phyloP scores from a whole-genome alignment of 2,329 filamentous ascomycete genomes.

The Pseudogymnoascus sp. region DNA sequence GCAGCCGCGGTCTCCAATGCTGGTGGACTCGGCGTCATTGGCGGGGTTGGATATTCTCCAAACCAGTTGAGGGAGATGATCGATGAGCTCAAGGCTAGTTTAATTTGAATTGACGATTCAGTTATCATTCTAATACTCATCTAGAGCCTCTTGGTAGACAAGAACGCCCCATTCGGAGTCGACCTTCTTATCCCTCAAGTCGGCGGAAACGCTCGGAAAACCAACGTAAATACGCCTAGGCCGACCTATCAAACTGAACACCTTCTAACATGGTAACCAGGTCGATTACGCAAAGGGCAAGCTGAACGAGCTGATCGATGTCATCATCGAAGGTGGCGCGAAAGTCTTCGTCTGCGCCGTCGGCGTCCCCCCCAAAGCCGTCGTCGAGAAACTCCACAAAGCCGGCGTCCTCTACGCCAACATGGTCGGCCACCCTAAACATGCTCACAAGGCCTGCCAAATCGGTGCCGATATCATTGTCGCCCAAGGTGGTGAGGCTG shows the following conservation, averaged over 20 bases:
- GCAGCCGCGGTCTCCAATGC: constrained; percentile 96
- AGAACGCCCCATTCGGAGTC: constrained; percentile 92
- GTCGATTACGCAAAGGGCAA: constrained; percentile 99
- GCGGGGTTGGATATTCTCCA: constrained; percentile 90
- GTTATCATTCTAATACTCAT: not conserved
- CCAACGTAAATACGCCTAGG: constrained; percentile 41
- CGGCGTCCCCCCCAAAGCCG: constrained; percentile 79
- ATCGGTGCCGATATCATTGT: constrained; percentile 94
- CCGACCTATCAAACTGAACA: constrained; percentile 18
- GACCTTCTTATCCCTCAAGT: constrained; percentile 92
- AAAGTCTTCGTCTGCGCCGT: constrained; percentile 96
- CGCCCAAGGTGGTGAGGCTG: constrained; percentile 95
- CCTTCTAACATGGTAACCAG: constrained; percentile 44
- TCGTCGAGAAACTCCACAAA: constrained; percentile 86
- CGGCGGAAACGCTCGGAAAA: constrained; percentile 89
- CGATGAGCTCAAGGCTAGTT: constrained; percentile 78
- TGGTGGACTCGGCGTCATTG: constrained; percentile 92
- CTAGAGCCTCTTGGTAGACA: constrained; percentile 62
- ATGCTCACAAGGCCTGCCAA: constrained; percentile 91
- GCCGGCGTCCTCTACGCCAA: constrained; percentile 95
- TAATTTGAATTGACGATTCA: constrained; percentile 45
- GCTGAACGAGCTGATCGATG: constrained; percentile 80
- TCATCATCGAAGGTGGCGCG: constrained; percentile 86
- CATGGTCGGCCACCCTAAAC: constrained; percentile 99
- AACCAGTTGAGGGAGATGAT: constrained; percentile 96